Evolutionary conservation across 2,329 filamentous ascomycete species (phyloP).

Genomic region (Fusarium chlamydosporum): DNA sequence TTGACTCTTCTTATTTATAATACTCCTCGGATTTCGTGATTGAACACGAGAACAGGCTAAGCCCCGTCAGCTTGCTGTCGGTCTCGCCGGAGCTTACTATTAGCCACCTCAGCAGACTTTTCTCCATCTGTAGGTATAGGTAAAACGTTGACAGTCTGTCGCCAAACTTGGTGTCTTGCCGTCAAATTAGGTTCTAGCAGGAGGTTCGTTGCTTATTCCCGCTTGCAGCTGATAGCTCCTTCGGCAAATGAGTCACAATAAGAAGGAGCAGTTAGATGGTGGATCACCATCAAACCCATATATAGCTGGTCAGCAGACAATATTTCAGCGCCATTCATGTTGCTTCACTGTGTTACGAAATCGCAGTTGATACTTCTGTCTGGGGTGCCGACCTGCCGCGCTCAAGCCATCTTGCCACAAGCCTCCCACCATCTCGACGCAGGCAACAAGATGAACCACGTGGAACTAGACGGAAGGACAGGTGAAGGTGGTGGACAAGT

Average conservation of each 20-base stretch:
- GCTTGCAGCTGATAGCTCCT: conserved; percentile 8
- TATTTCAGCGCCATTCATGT: background rate
- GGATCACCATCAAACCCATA: conserved; percentile 8
- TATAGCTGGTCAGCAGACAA: conserved; percentile 1
- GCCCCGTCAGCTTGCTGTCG: conserved; percentile 6
- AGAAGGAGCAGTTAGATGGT: background rate
- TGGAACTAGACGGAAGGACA: conserved; percentile 68
- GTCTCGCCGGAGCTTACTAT: conserved; percentile 4
- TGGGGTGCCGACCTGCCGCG: background rate
- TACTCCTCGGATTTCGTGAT: background rate
- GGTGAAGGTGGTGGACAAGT: conserved; percentile 75
- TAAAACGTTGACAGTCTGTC: background rate
- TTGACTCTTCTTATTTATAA: conserved; percentile 12
- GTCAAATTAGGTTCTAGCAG: background rate
- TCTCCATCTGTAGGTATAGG: background rate
- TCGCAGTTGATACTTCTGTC: background rate
- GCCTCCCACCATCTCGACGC: conserved; percentile 4
- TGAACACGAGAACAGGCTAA: conserved; percentile 5
- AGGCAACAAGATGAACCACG: conserved; percentile 51
- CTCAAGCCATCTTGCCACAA: conserved; percentile 26
- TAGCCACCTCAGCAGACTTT: conserved; percentile 1
- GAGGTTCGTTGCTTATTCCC: conserved; percentile 14
- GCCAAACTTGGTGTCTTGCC: background rate
- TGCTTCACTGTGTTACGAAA: conserved; percentile 10
- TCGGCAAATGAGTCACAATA: conserved; percentile 35